Evolutionary conservation across 768 basidiomycete genomes (phyloP), one percentile per base, ranked within the genome.

Genomic region (Cystobasidium ongulense): DNA sequence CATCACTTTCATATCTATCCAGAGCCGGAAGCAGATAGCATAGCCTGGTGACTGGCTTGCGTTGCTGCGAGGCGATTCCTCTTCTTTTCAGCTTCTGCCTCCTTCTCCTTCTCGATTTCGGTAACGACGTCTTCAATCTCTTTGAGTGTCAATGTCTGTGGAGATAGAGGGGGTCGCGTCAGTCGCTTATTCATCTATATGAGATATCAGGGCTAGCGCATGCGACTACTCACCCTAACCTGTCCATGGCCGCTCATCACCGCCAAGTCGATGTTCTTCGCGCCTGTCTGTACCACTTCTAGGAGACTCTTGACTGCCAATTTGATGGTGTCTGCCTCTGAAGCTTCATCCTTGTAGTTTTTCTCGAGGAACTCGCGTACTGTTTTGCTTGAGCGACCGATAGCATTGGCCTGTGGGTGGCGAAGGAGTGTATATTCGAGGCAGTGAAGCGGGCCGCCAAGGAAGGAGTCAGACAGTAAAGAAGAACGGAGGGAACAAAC

Each of bases 231-330:
- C 76, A 96, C 94, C 54, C 91, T 91, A 68, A 95, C 87, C 83
- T 93, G 90, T 74, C 91, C 91, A 80, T 92, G 97, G 75, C 88
- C 86, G 80, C 96, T 93, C 91, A 98, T 94, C 54, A 97, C 91
- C 75, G 90, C 93, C 78, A 99, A 92, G 81, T 99, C 96, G 76
- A 99, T 98, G 82, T 99, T 99, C 85, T 98, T 98, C 3, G 96
- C 96, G n/a, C 96, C 96, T 1, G 96, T 97, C 83, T 98, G 96
- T 8, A 99, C 96, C 41, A 99, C 94, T 81, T 99, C 96, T 27
- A 99, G 84, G 78, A 99, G 84, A 80, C 89, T 90, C 84, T 97
- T 98, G 75, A 99, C 87, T 0, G 96, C 92, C 61, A 99, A 83
- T 81, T 96, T 96, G 81, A 99, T 90, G 64, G 89, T 88, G 74